These are phyloP conservation scores for Exophiala spinifera DNA, from an alignment of 2,329 filamentous ascomycete genomes.

Conservation along the genomic window DNA sequence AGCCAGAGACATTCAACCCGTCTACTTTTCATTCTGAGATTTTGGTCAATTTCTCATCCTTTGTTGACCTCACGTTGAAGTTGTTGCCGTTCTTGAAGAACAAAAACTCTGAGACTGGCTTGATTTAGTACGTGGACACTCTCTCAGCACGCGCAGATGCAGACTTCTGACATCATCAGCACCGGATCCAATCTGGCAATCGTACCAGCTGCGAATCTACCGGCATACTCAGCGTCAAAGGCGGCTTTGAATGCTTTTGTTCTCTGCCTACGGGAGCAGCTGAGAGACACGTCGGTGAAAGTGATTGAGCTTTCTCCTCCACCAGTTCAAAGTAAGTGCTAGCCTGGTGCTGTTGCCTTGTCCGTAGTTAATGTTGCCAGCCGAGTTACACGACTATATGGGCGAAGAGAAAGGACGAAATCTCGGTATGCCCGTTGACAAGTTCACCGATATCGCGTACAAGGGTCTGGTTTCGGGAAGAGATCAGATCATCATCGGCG, in stretches of 20 bases:
- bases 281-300: constrained; percentile 36
- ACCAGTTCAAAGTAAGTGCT: constrained; percentile 37
- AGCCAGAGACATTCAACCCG: constrained; percentile 45
- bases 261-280: constrained; percentile 45
- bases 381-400: constrained; percentile 52
- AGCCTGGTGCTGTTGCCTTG: background rate
- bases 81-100: constrained; percentile 47
- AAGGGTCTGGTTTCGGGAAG: constrained; percentile 41
- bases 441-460: constrained; percentile 49
- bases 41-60: constrained; percentile 49
- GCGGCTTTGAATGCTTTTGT: constrained; percentile 51
- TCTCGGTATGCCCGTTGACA: constrained; percentile 49
- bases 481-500: constrained; percentile 43
- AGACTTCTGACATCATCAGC: constrained; percentile 24
- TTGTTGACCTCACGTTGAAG: constrained; percentile 45
- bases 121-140: constrained; percentile 33
- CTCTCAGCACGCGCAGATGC: background rate
- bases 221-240: constrained; percentile 55
- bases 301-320: constrained; percentile 52
- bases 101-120: constrained; percentile 31
- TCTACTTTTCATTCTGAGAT: constrained; percentile 42
- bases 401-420: constrained; percentile 42
- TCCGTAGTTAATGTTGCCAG: constrained; percentile 28
- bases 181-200: constrained; percentile 47
- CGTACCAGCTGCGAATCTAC: constrained; percentile 46